Conservation (phyloP, 2,329 filamentous ascomycete genomes). For the Aspergillus arachidicola region DNA sequence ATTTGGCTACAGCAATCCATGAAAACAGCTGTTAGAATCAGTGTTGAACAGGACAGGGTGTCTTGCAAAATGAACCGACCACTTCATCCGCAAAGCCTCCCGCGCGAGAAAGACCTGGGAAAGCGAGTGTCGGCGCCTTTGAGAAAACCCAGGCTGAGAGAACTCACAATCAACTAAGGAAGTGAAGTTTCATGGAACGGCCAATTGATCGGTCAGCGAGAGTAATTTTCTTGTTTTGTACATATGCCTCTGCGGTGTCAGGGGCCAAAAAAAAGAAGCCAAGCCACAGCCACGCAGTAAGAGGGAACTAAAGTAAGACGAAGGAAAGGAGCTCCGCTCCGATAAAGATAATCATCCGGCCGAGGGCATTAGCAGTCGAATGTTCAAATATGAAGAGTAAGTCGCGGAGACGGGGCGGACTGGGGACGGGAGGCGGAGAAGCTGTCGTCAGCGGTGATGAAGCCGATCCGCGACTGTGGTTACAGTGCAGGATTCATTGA, state of each 20-base stretch:
- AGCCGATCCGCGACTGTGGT: conserved; percentile 1
- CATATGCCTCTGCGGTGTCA: neutral
- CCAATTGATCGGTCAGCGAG: neutral
- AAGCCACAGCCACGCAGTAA: neutral
- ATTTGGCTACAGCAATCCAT: neutral
- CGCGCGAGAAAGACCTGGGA: neutral
- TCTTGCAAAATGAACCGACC: neutral
- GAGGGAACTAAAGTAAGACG: neutral
- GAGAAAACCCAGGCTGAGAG: neutral
- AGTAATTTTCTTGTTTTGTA: neutral
- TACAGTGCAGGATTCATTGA: neutral
- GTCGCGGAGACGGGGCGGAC: neutral
- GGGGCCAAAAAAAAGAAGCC: neutral
- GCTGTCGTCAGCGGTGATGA: conserved; percentile 5
- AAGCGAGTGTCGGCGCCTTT: neutral
- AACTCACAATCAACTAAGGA: neutral
- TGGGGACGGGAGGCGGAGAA: neutral
- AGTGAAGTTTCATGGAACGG: neutral
- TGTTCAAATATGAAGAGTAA: too few species aligned
- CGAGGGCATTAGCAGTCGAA: neutral
- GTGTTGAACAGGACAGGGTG: neutral
- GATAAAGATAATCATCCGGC: neutral
- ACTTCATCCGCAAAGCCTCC: neutral
- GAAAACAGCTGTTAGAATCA: neutral
- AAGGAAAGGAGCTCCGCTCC: conserved; percentile 1